Percentiles rank a stretch among this genome's conserved stretches.
Conservation (phyloP, 2,329 filamentous ascomycete species). For the Esteya vermicola region DNA sequence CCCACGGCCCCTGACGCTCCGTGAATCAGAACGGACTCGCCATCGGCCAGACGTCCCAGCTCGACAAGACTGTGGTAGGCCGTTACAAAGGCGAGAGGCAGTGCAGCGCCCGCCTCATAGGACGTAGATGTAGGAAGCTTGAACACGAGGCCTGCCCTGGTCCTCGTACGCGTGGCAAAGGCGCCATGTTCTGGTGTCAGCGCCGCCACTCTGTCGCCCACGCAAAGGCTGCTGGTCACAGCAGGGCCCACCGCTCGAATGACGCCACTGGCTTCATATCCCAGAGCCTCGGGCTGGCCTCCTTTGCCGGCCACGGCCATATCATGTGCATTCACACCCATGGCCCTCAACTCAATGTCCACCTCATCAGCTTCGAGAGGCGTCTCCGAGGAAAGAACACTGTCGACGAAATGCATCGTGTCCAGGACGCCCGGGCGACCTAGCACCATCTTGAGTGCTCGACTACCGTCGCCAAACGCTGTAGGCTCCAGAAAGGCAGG, state of each 20-base stretch:
- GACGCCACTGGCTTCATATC: neutral
- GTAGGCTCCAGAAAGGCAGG: constrained; percentile 9
- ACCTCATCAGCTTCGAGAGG: neutral
- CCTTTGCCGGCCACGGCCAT: neutral
- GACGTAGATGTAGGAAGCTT: neutral
- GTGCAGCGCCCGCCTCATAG: constrained; percentile 14
- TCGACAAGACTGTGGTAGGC: constrained; percentile 25
- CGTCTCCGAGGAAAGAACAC: too few species aligned
- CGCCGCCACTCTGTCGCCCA: neutral
- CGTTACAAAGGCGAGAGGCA: constrained; percentile 26
- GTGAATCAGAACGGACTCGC: constrained; percentile 25
- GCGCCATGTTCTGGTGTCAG: neutral
- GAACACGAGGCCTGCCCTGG: too few species aligned
- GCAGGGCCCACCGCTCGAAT: neutral
- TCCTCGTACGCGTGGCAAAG: neutral
- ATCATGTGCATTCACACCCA: neutral
- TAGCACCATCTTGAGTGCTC: constrained; percentile 10
- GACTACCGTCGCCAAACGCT: constrained; percentile 17
- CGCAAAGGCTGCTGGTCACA: neutral
- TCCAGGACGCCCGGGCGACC: neutral
- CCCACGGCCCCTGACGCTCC: constrained; percentile 23
- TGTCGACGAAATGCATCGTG: neutral
- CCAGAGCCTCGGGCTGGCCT: neutral
- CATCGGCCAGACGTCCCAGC: constrained; percentile 21
- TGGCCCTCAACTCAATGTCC: neutral